phyloP scores from a whole-genome alignment of 768 basidiomycete genomes.

The Lactarius vividus region DNA sequence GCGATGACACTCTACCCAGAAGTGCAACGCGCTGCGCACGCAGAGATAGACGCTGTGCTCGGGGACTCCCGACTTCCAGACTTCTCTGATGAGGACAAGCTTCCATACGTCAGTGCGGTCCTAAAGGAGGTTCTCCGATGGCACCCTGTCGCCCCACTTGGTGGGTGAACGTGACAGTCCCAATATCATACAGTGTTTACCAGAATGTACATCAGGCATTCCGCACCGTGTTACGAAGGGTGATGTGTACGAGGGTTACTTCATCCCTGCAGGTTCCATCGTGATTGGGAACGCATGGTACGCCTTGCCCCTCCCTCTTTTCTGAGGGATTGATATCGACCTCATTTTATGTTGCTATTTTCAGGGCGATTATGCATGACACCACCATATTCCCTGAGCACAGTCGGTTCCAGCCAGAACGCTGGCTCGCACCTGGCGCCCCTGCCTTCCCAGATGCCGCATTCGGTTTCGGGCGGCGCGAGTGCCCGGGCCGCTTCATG shows the following conservation, averaged over 20 bases:
- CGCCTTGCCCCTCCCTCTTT: slow-evolving; percentile 1
- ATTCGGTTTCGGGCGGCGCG: slow-evolving; percentile 11
- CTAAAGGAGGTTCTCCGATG: slow-evolving; percentile 41
- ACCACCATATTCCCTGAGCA: slow-evolving; percentile 4
- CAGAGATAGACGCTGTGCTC: slow-evolving; percentile 39
- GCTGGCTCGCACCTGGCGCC: not conserved
- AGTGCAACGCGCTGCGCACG: slow-evolving; percentile 31
- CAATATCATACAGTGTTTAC: not conserved
- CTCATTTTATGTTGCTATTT: not conserved
- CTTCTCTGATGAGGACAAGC: slow-evolving; percentile 34
- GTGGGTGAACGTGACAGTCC: slow-evolving; percentile 9
- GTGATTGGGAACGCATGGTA: slow-evolving; percentile 36
- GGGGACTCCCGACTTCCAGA: slow-evolving; percentile 37
- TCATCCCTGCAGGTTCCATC: slow-evolving; percentile 34
- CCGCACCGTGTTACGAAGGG: slow-evolving; percentile 34
- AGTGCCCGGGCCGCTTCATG: not conserved
- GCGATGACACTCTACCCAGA: slow-evolving; percentile 29
- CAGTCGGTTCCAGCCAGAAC: not conserved
- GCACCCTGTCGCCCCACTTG: slow-evolving; percentile 28
- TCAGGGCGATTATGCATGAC: slow-evolving; percentile 14
- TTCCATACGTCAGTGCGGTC: slow-evolving; percentile 41
- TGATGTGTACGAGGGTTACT: slow-evolving; percentile 33
- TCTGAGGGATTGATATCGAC: not conserved
- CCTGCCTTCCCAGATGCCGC: not conserved
- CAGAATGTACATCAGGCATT: slow-evolving; percentile 23